phyloP scores from a whole-genome alignment of 2,329 filamentous ascomycete genomes.

The Teratosphaeria viscida region DNA sequence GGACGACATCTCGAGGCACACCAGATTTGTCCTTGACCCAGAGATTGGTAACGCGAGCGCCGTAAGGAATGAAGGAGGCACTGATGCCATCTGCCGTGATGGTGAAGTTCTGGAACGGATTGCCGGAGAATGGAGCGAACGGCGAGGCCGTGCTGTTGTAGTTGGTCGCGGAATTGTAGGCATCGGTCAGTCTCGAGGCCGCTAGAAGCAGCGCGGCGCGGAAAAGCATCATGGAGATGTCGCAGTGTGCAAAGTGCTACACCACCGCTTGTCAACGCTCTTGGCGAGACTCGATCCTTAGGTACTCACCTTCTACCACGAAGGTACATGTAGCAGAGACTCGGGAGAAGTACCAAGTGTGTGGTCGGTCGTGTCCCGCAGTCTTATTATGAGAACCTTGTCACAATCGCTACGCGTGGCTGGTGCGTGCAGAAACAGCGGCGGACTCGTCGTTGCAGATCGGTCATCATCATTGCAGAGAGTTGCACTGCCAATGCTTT shows the following conservation, averaged over 20 bases:
- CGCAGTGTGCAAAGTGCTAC: neutral
- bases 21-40: conserved; percentile 23
- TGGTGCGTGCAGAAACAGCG: conserved; percentile 3
- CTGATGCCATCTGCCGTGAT: conserved; percentile 20
- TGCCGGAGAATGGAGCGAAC: conserved; percentile 19
- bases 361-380: neutral
- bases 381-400: neutral
- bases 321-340: neutral
- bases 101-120: conserved; percentile 18
- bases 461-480: neutral
- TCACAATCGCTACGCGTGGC: neutral
- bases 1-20: conserved; percentile 37
- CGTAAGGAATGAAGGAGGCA: conserved; percentile 22
- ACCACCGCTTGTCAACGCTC: neutral
- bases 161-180: conserved; percentile 9
- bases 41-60: conserved; percentile 20
- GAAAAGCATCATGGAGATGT: conserved; percentile 7
- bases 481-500: neutral
- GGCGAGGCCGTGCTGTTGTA: conserved; percentile 1
- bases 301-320: neutral
- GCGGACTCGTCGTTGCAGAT: neutral
- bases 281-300: neutral
- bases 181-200: conserved; percentile 11
- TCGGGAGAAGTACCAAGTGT: neutral
- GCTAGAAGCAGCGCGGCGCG: conserved; percentile 13